Percentiles rank a stretch among this genome's conserved stretches.
Conservation (phyloP, 805 yeast species). For the Sugiyamaella marilandica region DNA sequence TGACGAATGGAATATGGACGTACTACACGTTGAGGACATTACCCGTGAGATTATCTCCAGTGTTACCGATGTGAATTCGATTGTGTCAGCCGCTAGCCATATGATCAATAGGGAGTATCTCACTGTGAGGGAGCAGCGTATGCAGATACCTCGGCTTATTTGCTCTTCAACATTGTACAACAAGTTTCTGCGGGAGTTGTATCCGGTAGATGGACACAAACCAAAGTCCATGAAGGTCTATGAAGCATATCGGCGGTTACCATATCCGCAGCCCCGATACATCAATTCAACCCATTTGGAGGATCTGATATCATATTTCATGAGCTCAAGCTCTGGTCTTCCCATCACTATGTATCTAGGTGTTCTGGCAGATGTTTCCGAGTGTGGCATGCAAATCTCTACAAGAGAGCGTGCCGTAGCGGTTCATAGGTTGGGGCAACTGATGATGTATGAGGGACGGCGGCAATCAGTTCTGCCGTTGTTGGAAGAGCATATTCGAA, state of each 20-base stretch:
- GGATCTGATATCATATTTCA: conserved; percentile 25
- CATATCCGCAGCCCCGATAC: conserved; percentile 33
- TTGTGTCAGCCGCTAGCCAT: conserved; percentile 4
- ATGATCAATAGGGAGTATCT: conserved; percentile 14
- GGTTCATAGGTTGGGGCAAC: conserved; percentile 13
- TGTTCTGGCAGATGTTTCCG: conserved; percentile 25
- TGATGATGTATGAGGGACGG: not conserved
- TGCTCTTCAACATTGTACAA: conserved; percentile 20
- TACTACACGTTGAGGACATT: not conserved
- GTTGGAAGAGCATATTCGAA: not conserved
- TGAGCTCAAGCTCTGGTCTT: conserved; percentile 9
- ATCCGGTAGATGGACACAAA: conserved; percentile 4
- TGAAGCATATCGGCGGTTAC: conserved; percentile 28
- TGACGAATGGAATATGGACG: conserved; percentile 1
- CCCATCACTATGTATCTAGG: conserved; percentile 13
- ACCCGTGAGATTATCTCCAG: not conserved
- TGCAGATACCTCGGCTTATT: conserved; percentile 11
- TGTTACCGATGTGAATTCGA: not conserved
- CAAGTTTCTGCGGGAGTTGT: conserved; percentile 23
- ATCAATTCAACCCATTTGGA: conserved; percentile 33
- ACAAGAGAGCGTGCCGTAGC: conserved; percentile 28
- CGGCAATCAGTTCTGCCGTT: not conserved
- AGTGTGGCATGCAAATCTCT: conserved; percentile 30
- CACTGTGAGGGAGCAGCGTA: conserved; percentile 5
- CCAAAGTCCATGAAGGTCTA: conserved; percentile 19